phyloP scores from a whole-genome alignment of 352 stramenopile genomes.

The Phytophthora sojae region DNA sequence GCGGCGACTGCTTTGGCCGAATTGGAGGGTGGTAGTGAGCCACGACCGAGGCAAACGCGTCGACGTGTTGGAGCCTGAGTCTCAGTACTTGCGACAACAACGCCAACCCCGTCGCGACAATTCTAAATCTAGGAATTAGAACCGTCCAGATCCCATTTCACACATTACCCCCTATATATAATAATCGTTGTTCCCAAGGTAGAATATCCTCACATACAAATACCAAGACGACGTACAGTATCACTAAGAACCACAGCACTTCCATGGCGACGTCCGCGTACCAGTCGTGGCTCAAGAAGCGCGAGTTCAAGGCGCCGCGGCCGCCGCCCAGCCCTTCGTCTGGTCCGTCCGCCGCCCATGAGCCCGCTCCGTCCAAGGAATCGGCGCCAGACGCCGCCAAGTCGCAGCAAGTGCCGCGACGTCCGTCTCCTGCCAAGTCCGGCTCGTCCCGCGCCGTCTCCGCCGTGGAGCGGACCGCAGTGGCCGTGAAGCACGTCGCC shows the following conservation, averaged over 20 bases:
- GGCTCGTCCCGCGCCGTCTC: constrained; percentile 4
- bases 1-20: not conserved
- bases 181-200: not conserved
- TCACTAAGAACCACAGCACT: not conserved
- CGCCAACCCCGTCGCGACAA: too few relatives aligned
- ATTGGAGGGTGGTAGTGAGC: not conserved
- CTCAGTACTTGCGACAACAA: too few relatives aligned
- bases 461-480: not conserved
- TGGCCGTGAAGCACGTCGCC: constrained; percentile 19
- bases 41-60: not conserved
- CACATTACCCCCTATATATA: not conserved
- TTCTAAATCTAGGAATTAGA: too few relatives aligned
- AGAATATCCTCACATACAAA: not conserved
- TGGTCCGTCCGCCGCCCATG: not conserved
- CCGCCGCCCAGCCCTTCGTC: not conserved
- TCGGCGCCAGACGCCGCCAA: not conserved
- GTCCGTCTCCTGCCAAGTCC: not conserved
- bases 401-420: not conserved
- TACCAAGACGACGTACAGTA: not conserved
- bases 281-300: constrained; percentile 45
- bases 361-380: not conserved
- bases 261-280: constrained; percentile 37
- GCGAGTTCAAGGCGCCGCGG: constrained; percentile 33
- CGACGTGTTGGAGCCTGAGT: too few relatives aligned
- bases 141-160: too few relatives aligned